Evolutionary conservation across 805 yeast species (phyloP), one percentile per base, ranked within the genome.

Genomic region (Candida orba): DNA sequence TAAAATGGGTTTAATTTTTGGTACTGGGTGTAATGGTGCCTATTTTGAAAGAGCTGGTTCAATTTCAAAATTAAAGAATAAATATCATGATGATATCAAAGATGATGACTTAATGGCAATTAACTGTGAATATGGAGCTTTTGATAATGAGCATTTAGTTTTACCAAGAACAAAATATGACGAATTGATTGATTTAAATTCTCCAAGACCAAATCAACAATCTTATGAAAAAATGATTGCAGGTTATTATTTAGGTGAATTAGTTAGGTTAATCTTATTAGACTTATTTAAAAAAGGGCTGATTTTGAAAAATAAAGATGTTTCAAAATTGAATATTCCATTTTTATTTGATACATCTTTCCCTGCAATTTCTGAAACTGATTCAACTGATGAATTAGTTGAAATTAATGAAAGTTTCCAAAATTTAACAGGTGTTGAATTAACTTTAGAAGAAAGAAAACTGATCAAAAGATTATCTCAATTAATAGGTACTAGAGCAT

Each of bases 61-160:
- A 56, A 78, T 91, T 56, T 91, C 90, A 51, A 91, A 91, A 71
- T 73, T 91, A 54, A 79, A 78, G 56, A 95, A 93, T 47, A 69
- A 67, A 55, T 64, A 83, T 43, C 74, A 79, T 27, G 68, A 65
- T 36, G 96, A 87, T 60, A 75, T 88, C 53, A 60, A 76, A 33
- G 65, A 60, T 7, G 76, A 76, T 40, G 73, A 84, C 36, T 80
- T 83, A 50, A 90, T 91, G 95, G 96, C 96, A 43, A 91, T 91
- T 65, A 91, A 91, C 75, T 89, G 97, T 73, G 99, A 91, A 71
- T 91, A 91, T 70, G 98, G 99, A 59, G 91, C 97, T 7, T 91
- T 91, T 63, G 98, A 91, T 65, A 90, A 88, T 62, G 96, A 88
- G 67, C 95, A 84, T 59, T 46, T 54, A 9, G 76, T 81, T 31